Conservation (phyloP, 139 green algal species). For the Closterium sp. region DNA sequence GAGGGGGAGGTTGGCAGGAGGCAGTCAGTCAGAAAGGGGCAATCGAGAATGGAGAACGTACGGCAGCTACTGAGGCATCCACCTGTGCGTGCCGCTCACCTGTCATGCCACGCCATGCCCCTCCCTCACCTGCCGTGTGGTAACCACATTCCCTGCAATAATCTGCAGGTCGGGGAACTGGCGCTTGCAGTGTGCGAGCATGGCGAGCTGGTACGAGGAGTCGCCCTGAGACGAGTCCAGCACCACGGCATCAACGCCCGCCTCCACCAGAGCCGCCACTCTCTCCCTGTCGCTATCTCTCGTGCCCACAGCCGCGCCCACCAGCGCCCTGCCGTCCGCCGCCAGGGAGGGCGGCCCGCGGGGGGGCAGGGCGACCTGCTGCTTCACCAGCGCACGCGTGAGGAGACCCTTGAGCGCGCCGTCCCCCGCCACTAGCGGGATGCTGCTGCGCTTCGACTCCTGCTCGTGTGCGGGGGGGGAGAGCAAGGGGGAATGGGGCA, state of each 20-base stretch:
- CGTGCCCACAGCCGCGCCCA: not conserved
- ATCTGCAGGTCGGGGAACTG: slow-evolving; percentile 85
- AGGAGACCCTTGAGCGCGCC: not conserved
- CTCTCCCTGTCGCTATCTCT: not conserved
- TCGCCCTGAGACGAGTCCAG: slow-evolving; percentile 76
- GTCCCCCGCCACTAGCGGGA: not conserved
- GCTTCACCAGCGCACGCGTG: not conserved
- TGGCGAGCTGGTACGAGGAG: slow-evolving; percentile 82
- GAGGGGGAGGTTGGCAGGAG: not conserved
- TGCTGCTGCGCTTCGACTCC: not conserved
- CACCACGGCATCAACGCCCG: slow-evolving; percentile 28
- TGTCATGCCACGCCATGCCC: too few relatives aligned
- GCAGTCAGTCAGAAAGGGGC: too few relatives aligned
- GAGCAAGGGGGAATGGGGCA: not conserved
- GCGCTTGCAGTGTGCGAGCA: slow-evolving; percentile 89
- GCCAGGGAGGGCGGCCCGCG: not conserved
- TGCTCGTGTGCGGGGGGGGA: too few relatives aligned
- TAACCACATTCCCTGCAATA: slow-evolving; percentile 65
- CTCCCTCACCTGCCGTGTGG: slow-evolving; percentile 56
- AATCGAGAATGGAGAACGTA: too few relatives aligned
- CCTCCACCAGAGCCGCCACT: not conserved
- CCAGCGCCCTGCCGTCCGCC: not conserved
- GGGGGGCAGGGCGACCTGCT: not conserved
- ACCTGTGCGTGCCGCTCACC: too few relatives aligned
- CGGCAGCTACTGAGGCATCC: too few relatives aligned